Evolutionary conservation across 2,329 filamentous ascomycete genomes (phyloP), one percentile per base, ranked within the genome.

Genomic region (Colletotrichum orchidophilum): DNA sequence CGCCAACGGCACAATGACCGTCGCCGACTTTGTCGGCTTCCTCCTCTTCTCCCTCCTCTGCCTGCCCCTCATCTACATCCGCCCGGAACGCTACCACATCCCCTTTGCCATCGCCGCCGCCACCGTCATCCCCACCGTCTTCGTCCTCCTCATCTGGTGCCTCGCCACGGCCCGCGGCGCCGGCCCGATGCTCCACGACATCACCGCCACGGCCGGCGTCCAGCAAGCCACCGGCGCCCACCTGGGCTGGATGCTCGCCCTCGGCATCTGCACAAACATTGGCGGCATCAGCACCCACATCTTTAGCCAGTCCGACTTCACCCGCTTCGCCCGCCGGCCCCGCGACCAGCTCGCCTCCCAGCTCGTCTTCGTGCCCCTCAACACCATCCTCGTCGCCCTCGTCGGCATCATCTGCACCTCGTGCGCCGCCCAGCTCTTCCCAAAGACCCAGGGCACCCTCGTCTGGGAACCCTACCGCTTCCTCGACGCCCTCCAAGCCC

Each of bases 341-440:
- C 74, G 75, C 4, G 77, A 79, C 27, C 77, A 78, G 57, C 69
- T 80, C 1, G 33, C 74, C 2, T 77, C 76, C 6, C 78, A 79
- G 63, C 62, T 76, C 2, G 26, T 78, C 61, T 76, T 77, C 71
- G 76, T 77, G 3, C 77, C 75, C 6, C 39, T 75, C 1, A 76
- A 76, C 33, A 77, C 76, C 29, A 75, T 77, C 31, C 21, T 76
- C 18, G 76, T 79, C 13, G 78, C 76, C 12, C 73, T 75, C 33
- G 72, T 77, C 57, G 78, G 78, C 29, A 77, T 78, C 49, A 65
- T 78, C 21, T 78, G 76, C 73, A 78, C 76, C 39, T 79, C 76
- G 3, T 78, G 76, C 65, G 77, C 76, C 4, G 75, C 73, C 0
- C 71, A 74, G 3, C 66, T 79, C 12, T 77, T 76, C 42, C 76